Evolutionary conservation across 1,284 basidiomycete species (phyloP), one percentile per base, ranked within the genome.

Genomic region (Sanguinoderma infundibulare): DNA sequence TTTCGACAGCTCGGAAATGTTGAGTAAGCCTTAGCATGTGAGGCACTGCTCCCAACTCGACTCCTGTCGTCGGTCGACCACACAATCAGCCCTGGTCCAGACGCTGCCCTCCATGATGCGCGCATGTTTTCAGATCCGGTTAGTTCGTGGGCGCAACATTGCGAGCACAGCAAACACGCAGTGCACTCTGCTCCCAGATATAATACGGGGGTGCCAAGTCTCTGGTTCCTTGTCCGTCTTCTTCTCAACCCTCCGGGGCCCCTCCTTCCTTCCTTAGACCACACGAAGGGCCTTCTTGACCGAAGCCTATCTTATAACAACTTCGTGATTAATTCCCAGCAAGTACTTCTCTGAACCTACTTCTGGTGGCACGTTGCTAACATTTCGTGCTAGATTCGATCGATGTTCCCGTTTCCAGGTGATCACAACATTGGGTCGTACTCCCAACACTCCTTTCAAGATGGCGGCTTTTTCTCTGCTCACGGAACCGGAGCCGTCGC

Each of bases 41-140:
- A 46, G 24, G 24, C 42, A 46, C 24, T 46, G 42, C 28, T 46
- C 42, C 42, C 42, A 46, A 26, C 20, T 46, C 42, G 42, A 46
- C 24, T 46, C 42, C 42, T 46, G 42, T 46, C n/a, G n/a, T n/a
- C n/a, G n/a, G n/a, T n/a, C 42, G 42, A 46, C 42, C 42, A 46
- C 42, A 46, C 20, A 15, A 46, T 46, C 24, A 46, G 9, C n/a
- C n/a, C n/a, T n/a, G n/a, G n/a, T n/a, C n/a, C n/a, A n/a, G n/a
- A n/a, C n/a, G n/a, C n/a, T n/a, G n/a, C n/a, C n/a, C n/a, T n/a
- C n/a, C n/a, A n/a, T n/a, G n/a, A n/a, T 28, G 24, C 42, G n/a
- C 24, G 42, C 42, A 26, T 26, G 24, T 26, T 22, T 28, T 46
- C 24, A 17, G 28, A 46, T 46, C 42, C 28, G 42, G 24, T 46